Evolutionary conservation across 1,139 yeast genomes (phyloP).

Genomic region (Diutina rugosa): DNA sequence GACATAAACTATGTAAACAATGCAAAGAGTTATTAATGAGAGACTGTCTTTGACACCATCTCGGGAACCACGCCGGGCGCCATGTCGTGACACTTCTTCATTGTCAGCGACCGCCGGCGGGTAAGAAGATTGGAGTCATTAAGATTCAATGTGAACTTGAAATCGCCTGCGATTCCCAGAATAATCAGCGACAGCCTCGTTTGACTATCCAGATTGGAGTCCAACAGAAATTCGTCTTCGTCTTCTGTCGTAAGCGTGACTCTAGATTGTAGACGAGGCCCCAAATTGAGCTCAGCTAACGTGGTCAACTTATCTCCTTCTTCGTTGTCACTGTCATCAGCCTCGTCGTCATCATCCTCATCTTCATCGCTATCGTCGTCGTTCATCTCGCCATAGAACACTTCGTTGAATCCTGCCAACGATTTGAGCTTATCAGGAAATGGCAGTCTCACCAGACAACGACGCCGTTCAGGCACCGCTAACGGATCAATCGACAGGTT

Average conservation of each 20-base stretch:
- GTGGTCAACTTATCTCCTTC: slow-evolving; percentile 11
- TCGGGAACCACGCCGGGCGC: neutral
- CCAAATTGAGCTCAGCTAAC: slow-evolving; percentile 6
- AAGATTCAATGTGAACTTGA: slow-evolving; percentile 29
- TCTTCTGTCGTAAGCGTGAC: slow-evolving; percentile 4
- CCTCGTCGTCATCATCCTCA: slow-evolving; percentile 11
- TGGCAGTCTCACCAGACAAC: neutral
- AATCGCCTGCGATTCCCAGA: slow-evolving; percentile 26
- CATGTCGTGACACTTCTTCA: neutral
- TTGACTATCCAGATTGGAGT: slow-evolving; percentile 13
- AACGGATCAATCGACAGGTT: neutral
- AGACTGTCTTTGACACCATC: neutral
- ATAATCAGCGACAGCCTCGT: slow-evolving; percentile 33
- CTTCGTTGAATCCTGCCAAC: slow-evolving; percentile 15
- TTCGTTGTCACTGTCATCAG: slow-evolving; percentile 10
- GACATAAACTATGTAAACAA: neutral
- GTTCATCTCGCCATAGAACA: slow-evolving; percentile 14
- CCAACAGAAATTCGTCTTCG: slow-evolving; percentile 3
- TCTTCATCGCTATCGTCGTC: slow-evolving; percentile 7
- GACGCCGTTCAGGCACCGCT: neutral
- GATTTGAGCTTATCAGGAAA: neutral
- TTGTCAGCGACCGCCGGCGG: slow-evolving; percentile 14
- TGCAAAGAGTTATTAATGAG: neutral
- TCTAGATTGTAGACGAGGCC: slow-evolving; percentile 2
- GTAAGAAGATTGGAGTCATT: slow-evolving; percentile 29